These are phyloP conservation scores for Trebouxia gelatinosa DNA, from an alignment of 163 green algal genomes.

Conservation along the genomic window DNA sequence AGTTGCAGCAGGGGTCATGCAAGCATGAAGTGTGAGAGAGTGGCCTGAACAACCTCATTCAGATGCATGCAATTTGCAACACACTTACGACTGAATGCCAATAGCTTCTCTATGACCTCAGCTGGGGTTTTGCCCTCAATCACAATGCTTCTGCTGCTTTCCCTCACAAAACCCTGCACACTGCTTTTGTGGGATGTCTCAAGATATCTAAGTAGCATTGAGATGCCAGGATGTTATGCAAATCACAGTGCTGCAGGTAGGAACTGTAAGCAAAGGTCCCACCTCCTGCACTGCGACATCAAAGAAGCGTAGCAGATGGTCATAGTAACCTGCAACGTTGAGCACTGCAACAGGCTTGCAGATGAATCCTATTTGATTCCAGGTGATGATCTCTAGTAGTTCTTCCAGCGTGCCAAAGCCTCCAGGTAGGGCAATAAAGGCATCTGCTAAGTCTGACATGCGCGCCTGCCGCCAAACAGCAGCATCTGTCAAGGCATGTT, in stretches of 20 bases:
- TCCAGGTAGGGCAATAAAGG: constrained; percentile 89
- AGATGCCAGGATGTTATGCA: not conserved
- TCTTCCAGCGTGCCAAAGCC: constrained; percentile 85
- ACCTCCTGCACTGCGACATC: constrained; percentile 42
- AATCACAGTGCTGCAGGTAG: not conserved
- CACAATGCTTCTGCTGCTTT: constrained; percentile 45
- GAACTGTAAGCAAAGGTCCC: not conserved
- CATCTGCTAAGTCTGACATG: constrained; percentile 82
- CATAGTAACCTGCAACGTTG: constrained; percentile 83
- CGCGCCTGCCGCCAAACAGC: too few species aligned
- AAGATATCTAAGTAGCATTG: not conserved
- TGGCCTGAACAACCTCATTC: too few species aligned
- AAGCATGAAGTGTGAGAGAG: not conserved
- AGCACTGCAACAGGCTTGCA: constrained; percentile 83
- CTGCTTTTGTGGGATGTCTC: too few species aligned
- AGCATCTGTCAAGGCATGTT: too few species aligned
- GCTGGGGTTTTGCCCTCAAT: constrained; percentile 31
- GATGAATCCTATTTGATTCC: constrained; percentile 66
- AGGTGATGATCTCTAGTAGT: constrained; percentile 58
- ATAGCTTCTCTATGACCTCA: constrained; percentile 42
- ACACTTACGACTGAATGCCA: not conserved
- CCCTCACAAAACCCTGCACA: constrained; percentile 57
- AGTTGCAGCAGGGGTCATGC: not conserved
- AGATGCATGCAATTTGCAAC: not conserved
- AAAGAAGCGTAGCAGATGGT: constrained; percentile 82